These are phyloP conservation scores for Paramarasmius palmivorus DNA, from an alignment of 1,284 basidiomycete species.

Conservation along the genomic window DNA sequence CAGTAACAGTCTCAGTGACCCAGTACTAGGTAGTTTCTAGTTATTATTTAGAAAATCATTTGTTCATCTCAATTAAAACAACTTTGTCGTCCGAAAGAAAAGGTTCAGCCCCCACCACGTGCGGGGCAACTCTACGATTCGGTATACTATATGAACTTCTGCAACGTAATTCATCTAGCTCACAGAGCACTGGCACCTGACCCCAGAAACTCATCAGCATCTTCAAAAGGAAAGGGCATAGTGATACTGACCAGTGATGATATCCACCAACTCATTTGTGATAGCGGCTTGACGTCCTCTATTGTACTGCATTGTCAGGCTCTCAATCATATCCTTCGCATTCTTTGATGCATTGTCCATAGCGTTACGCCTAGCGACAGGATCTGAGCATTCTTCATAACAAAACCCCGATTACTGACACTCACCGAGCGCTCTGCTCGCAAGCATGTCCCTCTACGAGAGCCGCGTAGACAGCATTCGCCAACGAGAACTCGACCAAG, in stretches of 20 bases:
- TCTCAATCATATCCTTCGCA: constrained; percentile 88
- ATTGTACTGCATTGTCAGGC: constrained; percentile 94
- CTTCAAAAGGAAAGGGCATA: constrained; percentile 7
- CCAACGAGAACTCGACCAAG: constrained; percentile 92
- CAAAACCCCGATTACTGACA: constrained; percentile 3
- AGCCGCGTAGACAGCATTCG: constrained; percentile 95
- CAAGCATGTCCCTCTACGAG: constrained; percentile 96
- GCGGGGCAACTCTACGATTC: no score
- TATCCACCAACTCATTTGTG: constrained; percentile 94
- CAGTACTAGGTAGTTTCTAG: no score
- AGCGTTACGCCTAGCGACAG: constrained; percentile 76
- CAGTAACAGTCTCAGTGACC: no score
- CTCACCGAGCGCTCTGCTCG: constrained; percentile 85
- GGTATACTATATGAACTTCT: no score
- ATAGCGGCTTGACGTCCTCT: constrained; percentile 99
- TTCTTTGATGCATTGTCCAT: constrained; percentile 99
- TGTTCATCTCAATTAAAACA: no score
- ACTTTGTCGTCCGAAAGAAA: no score
- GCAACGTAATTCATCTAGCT: no score
- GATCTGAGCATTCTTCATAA: not conserved
- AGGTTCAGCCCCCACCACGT: no score
- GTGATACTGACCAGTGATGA: constrained; percentile 79
- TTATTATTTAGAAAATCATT: no score
- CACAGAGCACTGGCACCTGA: no score
- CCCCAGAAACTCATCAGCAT: no score